phyloP scores from a whole-genome alignment of 129 eudicot species.

The Ambrosia artemisiifolia region DNA sequence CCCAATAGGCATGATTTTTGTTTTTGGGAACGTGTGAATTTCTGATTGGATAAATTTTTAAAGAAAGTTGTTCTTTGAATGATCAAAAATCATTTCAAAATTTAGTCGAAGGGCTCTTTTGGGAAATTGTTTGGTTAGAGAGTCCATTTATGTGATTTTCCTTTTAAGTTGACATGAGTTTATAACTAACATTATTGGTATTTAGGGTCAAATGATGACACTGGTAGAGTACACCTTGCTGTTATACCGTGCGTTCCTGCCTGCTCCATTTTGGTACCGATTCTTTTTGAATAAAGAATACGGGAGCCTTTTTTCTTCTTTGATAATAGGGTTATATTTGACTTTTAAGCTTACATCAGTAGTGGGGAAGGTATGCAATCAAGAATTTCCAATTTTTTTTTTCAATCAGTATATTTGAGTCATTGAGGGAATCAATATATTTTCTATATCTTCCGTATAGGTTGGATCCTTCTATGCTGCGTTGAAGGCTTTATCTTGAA shows the following conservation, averaged over 20 bases:
- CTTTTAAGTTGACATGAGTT: not conserved
- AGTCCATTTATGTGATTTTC: not conserved
- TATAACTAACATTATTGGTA: not conserved
- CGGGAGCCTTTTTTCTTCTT: no score
- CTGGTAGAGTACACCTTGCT: conserved; percentile 52
- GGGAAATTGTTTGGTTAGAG: not conserved
- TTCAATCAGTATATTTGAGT: not conserved
- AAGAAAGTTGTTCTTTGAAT: not conserved
- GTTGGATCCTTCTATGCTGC: conserved; percentile 55
- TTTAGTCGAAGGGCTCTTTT: not conserved
- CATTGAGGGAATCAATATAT: not conserved
- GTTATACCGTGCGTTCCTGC: conserved; percentile 63
- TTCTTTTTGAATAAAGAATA: conserved; percentile 36
- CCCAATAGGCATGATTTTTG: not conserved
- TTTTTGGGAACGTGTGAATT: not conserved
- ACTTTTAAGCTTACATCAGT: no score
- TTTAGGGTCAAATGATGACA: conserved; percentile 61
- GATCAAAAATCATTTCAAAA: not conserved
- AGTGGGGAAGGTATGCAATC: conserved; percentile 23
- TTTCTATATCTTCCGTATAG: conserved; percentile 22
- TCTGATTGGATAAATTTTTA: not conserved
- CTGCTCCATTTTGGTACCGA: conserved; percentile 68
- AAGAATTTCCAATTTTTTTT: not conserved
- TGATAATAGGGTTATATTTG: no score
- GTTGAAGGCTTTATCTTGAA: conserved; percentile 61